Base-by-base conservation (phyloP, 306 rosid species). In the Sechiopsis laciniata region DNA sequence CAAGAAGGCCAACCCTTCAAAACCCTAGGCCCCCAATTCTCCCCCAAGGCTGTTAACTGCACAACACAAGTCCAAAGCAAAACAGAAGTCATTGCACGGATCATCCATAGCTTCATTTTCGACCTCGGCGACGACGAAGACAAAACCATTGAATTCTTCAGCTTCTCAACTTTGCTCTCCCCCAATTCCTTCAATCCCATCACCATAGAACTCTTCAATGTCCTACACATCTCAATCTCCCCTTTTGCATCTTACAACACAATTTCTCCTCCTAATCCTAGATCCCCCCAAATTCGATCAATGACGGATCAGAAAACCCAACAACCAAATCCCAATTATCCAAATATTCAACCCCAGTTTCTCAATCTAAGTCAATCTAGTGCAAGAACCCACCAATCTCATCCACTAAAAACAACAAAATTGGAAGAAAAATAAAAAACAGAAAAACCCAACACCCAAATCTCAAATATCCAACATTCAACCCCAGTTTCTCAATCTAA, bases 1-100 rank as follows among this genome's bases (percentile, higher is more conserved):
- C 97, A 94, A 35, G 99, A 89, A 66, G 99, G 99, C 99, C 99
- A 94, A 6, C 99, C 99, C 68, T 91, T 94, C 88, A 94, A 86
- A 78, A 87, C 96, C 84, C 97, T 85, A 5, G 99, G 99, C 26
- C 95, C 95, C 99, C 99, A 94, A 79, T 86, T 78, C 77, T 94
- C 95, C 22, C 99, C 97, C 51, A 94, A 72, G 8, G 97, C 88
- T 58, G 92, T 94, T 70, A 94, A 83, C 85, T 94, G 99, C 50
- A 94, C 96, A 32, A 94, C 24, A 62, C 99, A 90, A 24, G 99
- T 94, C 99, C 97, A 94, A 13, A 93, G 77, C 83, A 93, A 74
- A 67, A 93, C 82, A 81, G 98, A 87, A 45, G 94, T 82, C n/a
- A 91, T 90, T 1, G 96, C 97, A 7, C 98, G 87, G 71, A 93